These are phyloP conservation scores for Xylariaceae sp. DNA, from an alignment of 2,329 filamentous ascomycete genomes.

Conservation along the genomic window DNA sequence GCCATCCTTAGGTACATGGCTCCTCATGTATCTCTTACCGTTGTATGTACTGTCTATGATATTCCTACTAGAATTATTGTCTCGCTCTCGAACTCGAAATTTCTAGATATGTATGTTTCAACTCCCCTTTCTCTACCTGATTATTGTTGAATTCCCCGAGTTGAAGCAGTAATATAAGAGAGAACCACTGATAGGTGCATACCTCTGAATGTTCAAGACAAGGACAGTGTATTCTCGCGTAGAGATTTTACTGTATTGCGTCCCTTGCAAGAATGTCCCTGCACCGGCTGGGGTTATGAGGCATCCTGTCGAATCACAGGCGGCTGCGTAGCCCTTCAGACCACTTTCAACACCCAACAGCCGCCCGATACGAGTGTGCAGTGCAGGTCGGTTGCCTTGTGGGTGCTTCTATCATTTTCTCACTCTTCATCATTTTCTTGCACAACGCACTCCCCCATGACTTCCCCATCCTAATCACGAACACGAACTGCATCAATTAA, in stretches of 20 bases:
- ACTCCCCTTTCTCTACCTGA: background rate
- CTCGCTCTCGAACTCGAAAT: background rate
- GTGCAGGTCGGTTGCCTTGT: slow-evolving; percentile 3
- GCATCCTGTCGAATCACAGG: slow-evolving; percentile 32
- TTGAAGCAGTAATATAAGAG: no score
- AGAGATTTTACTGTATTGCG: background rate
- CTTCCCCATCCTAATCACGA: background rate
- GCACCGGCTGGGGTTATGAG: slow-evolving; percentile 1
- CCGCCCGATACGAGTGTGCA: slow-evolving; percentile 30
- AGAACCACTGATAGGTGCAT: no score
- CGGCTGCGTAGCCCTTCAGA: slow-evolving; percentile 37
- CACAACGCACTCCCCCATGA: slow-evolving; percentile 3
- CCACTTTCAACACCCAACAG: slow-evolving; percentile 32
- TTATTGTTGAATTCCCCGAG: no score
- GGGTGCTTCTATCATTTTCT: slow-evolving; percentile 19
- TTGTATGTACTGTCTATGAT: background rate
- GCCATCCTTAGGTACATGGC: no score
- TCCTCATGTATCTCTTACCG: no score
- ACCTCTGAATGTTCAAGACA: no score
- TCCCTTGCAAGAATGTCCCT: background rate
- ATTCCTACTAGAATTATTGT: background rate
- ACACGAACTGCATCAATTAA: slow-evolving; percentile 17
- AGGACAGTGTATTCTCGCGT: background rate
- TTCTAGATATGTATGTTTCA: background rate
- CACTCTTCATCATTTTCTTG: background rate